Evolutionary conservation across 371 early-diverging fungal genomes (phyloP), one percentile per base, ranked within the genome.

Genomic region (Actinomortierella ambigua): DNA sequence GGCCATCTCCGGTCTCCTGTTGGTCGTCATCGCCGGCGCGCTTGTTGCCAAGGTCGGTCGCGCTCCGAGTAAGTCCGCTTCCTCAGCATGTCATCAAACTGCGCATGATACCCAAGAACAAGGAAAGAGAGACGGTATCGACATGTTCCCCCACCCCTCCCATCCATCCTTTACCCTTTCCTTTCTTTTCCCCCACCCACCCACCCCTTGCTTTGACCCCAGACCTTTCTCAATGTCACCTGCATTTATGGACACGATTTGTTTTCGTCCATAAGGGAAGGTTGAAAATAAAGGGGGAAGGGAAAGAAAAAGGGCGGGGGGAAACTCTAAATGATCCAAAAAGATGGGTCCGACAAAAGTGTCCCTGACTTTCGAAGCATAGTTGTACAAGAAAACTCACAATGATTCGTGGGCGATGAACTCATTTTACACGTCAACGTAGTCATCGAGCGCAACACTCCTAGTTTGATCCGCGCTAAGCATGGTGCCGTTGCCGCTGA

Each of bases 401-500:
- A 3, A 15, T 44, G 5, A 15, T 22, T 20, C 22, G 18, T 48
- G 20, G 4, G 24, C 22, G 48, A 18, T 8, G 48, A 22, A 18
- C 48, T 20, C 23, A 17, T 39, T 26, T 13, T 40, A 66, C 59
- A 29, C 17, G 46, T 50, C 1, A 59, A 65, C 22, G 13, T 40
- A 71, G 62, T 34, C 9, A 47, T 53, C 2, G 59, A 71, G 24
- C 53, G 49, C 50, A 69, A 62, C 17, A 48, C 50, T 11, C 63
- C 65, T 1, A n/a, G 27, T 6, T 43, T 67, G 20, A 63, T 76
- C 52, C 59, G 59, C 54, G 82, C 76, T 23, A 61, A 70, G 59
- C 49, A 83, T 41, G 97, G 90, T 14, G 95, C 90, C 6, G 95
- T 97, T 18, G 90, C 96, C 14, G 85, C 93, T n/a, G 97, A 97